Evolutionary conservation across 106 monocot species (phyloP), one percentile per base, ranked within the genome.

Genomic region (Xerophyta viscosa): DNA sequence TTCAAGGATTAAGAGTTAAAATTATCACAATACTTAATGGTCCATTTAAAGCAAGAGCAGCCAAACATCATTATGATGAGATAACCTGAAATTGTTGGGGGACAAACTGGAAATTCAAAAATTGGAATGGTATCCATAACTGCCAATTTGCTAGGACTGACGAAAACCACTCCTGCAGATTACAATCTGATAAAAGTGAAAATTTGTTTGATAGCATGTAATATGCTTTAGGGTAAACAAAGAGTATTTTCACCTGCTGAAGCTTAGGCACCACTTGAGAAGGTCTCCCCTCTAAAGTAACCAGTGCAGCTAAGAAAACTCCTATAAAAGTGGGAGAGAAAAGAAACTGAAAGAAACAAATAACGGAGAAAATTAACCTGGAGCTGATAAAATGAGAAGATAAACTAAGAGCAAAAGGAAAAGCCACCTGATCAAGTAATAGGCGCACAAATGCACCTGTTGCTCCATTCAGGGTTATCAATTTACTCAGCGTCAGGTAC

Each of bases 121-220:
- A 75, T 57, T 75, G 75, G 39, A 75, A 75, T 17, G 75, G 75
- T 57, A 75, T 75, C 68, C 75, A 75, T 27, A 75, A 47, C 43
- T 75, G 68, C 75, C 75, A 75, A 64, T 64, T 69, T 28, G 68
- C 75, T 24, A 63, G 11, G 18, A 75, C 63, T 21, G 75, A 63
- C 21, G 75, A 68, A 52, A 57, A 23, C 75, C 75, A 75, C 31
- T 75, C n/a, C n/a, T n/a, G n/a, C n/a, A n/a, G n/a, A n/a, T n/a
- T n/a, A n/a, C n/a, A n/a, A n/a, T n/a, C n/a, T n/a, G n/a, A n/a
- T n/a, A n/a, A n/a, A n/a, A n/a, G n/a, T n/a, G n/a, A n/a, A n/a
- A n/a, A n/a, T n/a, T n/a, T n/a, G n/a, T n/a, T n/a, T n/a, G n/a
- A n/a, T n/a, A n/a, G n/a, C n/a, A n/a, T n/a, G n/a, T n/a, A n/a